Percentiles rank a stretch among this genome's conserved stretches.
Conservation (phyloP, 176 grass and related monocot species). For the Eleusine indica region DNA sequence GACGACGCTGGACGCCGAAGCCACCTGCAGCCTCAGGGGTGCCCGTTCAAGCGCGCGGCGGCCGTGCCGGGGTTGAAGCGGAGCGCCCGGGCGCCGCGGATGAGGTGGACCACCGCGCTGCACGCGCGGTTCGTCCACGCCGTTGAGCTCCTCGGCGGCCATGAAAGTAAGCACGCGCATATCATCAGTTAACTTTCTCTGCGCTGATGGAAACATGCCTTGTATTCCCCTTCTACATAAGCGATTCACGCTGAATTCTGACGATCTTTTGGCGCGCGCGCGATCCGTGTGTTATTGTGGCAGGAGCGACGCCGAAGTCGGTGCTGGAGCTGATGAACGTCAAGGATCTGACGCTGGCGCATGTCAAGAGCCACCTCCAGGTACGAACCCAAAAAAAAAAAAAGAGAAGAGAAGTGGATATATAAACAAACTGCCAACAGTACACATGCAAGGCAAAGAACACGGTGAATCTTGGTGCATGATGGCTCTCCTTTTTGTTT, state of each 20-base stretch:
- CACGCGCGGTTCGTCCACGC: conserved; percentile 93
- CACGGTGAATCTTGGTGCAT: conserved; percentile 31
- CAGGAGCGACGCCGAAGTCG: conserved; percentile 98
- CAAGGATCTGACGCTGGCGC: conserved; percentile 92
- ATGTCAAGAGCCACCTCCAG: conserved; percentile 99
- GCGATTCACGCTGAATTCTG: conserved; percentile 18
- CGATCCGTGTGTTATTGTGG: too few species aligned
- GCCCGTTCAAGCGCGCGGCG: conserved; percentile 64
- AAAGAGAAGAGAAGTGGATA: neutral
- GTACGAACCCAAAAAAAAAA: conserved; percentile 30
- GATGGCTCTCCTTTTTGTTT: conserved; percentile 42
- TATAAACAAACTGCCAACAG: conserved; percentile 20
- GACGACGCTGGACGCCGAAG: conserved; percentile 1
- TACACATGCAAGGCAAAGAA: conserved; percentile 28
- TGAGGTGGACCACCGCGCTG: conserved; percentile 93
- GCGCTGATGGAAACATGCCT: neutral
- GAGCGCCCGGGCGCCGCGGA: conserved; percentile 80
- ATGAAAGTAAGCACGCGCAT: conserved; percentile 68
- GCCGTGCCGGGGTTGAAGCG: conserved; percentile 51
- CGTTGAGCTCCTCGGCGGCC: conserved; percentile 96
- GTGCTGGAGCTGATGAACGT: conserved; percentile 99
- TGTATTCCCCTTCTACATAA: conserved; percentile 10
- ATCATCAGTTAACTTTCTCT: neutral
- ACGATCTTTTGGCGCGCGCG: conserved; percentile 22
- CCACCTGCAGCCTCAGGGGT: conserved; percentile 42